Evolutionary conservation across 1,284 basidiomycete genomes (phyloP).

Genomic region (Phellopilus nigrolimitatus): DNA sequence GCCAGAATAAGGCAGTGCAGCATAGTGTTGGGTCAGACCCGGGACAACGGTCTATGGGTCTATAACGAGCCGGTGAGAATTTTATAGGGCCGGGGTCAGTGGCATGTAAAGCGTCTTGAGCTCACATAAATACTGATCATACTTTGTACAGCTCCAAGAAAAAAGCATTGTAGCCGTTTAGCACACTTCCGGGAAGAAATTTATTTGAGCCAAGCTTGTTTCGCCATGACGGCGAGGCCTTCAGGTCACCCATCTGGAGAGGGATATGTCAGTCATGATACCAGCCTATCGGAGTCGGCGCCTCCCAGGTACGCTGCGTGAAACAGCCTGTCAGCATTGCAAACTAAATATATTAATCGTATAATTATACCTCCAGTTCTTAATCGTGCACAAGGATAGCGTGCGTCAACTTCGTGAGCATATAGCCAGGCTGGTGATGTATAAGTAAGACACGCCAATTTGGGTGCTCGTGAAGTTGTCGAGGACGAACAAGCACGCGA

Average conservation of each 20-base stretch:
- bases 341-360: background rate
- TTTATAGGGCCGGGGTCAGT: too few species aligned
- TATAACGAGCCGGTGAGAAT: too few species aligned
- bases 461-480: too few species aligned
- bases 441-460: background rate
- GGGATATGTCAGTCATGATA: conserved; percentile 32
- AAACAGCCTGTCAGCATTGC: conserved; percentile 16
- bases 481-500: background rate
- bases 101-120: too few species aligned
- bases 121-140: too few species aligned
- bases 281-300: conserved; percentile 84
- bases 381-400: conserved; percentile 70
- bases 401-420: conserved; percentile 83
- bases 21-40: too few species aligned
- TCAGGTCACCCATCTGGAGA: conserved; percentile 69
- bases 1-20: background rate
- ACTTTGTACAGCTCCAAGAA: too few species aligned
- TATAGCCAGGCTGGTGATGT: conserved; percentile 68
- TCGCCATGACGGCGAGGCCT: conserved; percentile 69
- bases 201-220: too few species aligned
- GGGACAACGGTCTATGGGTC: too few species aligned
- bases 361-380: conserved; percentile 57
- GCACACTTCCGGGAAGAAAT: too few species aligned
- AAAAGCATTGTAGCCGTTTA: too few species aligned
- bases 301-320: conserved; percentile 80